phyloP scores from a whole-genome alignment of 2,329 filamentous ascomycete species.

The Alternaria sp. region DNA sequence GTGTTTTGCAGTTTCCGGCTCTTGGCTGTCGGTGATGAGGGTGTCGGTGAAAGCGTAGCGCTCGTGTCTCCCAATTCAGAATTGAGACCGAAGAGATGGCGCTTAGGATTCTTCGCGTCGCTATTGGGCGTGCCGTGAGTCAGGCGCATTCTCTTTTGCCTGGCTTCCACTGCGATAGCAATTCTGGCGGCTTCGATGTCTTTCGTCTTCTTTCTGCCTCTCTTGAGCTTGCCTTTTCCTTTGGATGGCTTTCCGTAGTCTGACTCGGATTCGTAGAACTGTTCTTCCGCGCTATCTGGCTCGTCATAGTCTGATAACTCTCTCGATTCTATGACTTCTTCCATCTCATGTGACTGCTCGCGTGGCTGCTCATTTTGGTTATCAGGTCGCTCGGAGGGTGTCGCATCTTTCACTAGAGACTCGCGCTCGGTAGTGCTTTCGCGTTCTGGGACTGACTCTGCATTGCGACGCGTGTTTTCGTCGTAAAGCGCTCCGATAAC shows the following conservation, averaged over 20 bases:
- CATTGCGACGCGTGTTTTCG: background rate
- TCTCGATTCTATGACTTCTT: background rate
- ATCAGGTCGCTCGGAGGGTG: background rate
- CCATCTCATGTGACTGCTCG: background rate
- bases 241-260: background rate
- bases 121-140: background rate
- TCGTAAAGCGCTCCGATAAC: background rate
- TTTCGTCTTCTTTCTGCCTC: background rate
- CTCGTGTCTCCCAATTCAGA: background rate
- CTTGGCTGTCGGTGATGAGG: background rate
- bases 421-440: background rate
- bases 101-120: background rate
- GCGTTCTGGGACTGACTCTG: background rate
- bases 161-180: background rate
- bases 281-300: background rate
- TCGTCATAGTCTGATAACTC: background rate
- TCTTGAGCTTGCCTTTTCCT: background rate
- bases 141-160: background rate
- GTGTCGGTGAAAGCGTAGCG: background rate
- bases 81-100: background rate
- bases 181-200: background rate
- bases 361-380: background rate
- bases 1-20: background rate
- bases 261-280: background rate
- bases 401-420: background rate